Evolutionary conservation across 2,329 filamentous ascomycete genomes (phyloP), one percentile per base, ranked within the genome.

Genomic region (Curvularia verruculosa): DNA sequence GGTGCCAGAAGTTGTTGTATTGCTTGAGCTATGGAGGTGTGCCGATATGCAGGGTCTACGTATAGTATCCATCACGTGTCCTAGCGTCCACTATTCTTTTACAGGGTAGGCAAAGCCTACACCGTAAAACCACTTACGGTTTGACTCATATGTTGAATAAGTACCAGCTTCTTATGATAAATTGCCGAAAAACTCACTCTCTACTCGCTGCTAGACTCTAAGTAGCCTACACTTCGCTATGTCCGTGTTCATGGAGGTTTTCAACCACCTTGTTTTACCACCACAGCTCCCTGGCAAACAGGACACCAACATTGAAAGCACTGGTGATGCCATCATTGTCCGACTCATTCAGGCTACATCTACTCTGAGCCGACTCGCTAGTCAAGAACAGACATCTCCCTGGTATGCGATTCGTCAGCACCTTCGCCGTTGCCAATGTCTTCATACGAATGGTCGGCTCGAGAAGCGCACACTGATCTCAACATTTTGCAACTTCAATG

Each of bases 261-360:
- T 75, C 61, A 74, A 75, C 48, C 75, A 78, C 46, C 49, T 78
- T 9, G 67, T 69, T 2, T 64, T 77, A 3, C 75, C 75, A 1
- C 70, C 71, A 13, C 60, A 70, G 21, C 63, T 77, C 23, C 75
- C 76, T 23, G 68, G 68, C 7, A 57, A 58, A 29, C 64, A 64
- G 28, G 75, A 78, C 24, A 53, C n/a, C 8, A 46, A 70, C 21
- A 50, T 65, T 19, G 52, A 65, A 45, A 37, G 57, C 13, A 63
- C 71, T 26, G 55, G 71, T 12, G 43, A 47, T 24, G 67, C 65
- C 7, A 61, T 77, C 31, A 51, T 73, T 0, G 58, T 24, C 10
- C 68, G 70, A 49, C 36, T 74, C 23, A 60, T 68, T n/a, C 54
- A 61, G 2, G 59, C 66, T 26, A 60, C 60, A 31, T 41, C 21